Base-by-base conservation (phyloP, 805 yeast species). In the Schwanniomyces occidentalis region DNA sequence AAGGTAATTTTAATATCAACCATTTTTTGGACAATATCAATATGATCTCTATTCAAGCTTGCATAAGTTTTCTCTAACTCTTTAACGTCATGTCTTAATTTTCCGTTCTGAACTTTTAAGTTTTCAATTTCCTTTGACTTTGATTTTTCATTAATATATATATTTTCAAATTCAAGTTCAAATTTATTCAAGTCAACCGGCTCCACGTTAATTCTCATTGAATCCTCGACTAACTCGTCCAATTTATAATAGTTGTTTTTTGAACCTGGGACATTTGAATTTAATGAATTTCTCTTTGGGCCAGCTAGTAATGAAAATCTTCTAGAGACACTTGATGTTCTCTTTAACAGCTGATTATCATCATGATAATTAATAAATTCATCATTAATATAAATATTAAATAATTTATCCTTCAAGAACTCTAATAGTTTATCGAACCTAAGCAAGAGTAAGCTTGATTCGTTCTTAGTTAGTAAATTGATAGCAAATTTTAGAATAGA, bases 1-100 rank as follows among this genome's bases (percentile, higher is more conserved):
- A 85, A 69, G 35, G 70, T 75, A 25, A 90, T 76, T 51, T 93
- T 81, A 24, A 85, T 82, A 44, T 78, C 78, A 21, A 91, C 88
- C 80, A 93, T 78, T 45, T 81, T 87, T 60, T 90, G 91, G 4
- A 95, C 95, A 24, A 89, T 77, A 35, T 78, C 84, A 18, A 89
- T 77, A 58, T 93, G 97, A 51, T 90, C 96, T 41, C 77, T 71
- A 53, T 86, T 88, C 40, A 91, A 64, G 2, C 77, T 65, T 3
- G 82, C 76, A 51, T 81, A 80, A 15, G 82, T 75, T 12, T 79
- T 69, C 57, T 88, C 95, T 24, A 89, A 68, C 40, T 78, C 74
- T 51, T 85, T 74, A 34, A 88, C 81, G 44, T 86, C 87, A 44
- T 78, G 75, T 16, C 87, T 75, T 37, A 91, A 65, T 43, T 78